Evolutionary conservation across 176 grass and related monocot genomes (phyloP), one percentile per base, ranked within the genome.

Genomic region (Stipa capillata): DNA sequence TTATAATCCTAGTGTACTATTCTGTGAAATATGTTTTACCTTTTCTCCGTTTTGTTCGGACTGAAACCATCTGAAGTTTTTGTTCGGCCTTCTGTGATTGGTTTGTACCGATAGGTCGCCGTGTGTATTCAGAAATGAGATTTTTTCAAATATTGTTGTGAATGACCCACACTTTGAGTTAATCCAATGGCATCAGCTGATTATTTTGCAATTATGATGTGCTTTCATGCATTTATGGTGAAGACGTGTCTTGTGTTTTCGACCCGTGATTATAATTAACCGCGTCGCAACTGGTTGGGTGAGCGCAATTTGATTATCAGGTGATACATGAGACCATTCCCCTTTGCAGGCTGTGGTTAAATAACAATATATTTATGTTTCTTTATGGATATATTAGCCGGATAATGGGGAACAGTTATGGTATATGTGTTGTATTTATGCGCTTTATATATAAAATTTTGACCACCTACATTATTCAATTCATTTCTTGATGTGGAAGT

Each of bases 1-100:
- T 37, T 79, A 79, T 73, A 49, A 58, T 41, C 50, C 11, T 88
- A 79, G 28, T 58, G 28, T 78, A 78, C 54, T 73, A 4, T 82
- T 23, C 17, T 73, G 80, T 78, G 85, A 83, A 36, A 56, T 77
- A 55, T 87, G 36, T 35, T 51, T 64, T 52, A 35, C 52, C 41
- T 29, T 3, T 10, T 27, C 2, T 9, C 2, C 4, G 6, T 7
- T 21, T 8, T 42, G 34, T 72, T 24, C 7, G n/a, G n/a, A n/a
- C n/a, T n/a, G n/a, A n/a, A n/a, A n/a, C 6, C 58, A 16, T 37
- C 4, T 35, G 18, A 8, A 36, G 32, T 64, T 64, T 35, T 37
- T 36, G 33, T 37, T 60, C 31, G n/a, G n/a, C n/a, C n/a, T n/a
- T n/a, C n/a, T n/a, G n/a, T n/a, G n/a, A n/a, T n/a, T n/a, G n/a